phyloP scores from a whole-genome alignment of 495 filamentous ascomycete species.

The Hypoxylon perforatum region DNA sequence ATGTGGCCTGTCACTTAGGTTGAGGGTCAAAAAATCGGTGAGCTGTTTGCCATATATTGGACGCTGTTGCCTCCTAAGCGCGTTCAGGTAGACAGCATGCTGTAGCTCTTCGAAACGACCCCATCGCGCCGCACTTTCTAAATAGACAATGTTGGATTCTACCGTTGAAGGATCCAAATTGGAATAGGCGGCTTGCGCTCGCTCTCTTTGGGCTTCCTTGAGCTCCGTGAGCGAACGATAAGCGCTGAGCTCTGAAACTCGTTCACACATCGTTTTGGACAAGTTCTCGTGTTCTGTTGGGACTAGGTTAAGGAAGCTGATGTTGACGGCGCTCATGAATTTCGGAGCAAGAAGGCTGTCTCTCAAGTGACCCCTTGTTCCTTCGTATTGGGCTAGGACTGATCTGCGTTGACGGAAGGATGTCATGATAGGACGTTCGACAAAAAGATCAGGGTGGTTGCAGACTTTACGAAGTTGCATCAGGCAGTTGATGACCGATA shows the following conservation, averaged over 20 bases:
- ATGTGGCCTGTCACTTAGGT: constrained; percentile 63
- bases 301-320: constrained; percentile 84
- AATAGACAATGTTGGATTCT: constrained; percentile 73
- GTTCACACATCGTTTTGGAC: constrained; percentile 69
- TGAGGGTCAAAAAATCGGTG: constrained; percentile 75
- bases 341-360: constrained; percentile 72
- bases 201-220: constrained; percentile 69
- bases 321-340: constrained; percentile 72
- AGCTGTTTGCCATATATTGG: constrained; percentile 84
- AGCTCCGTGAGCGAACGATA: constrained; percentile 70
- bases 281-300: constrained; percentile 76
- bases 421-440: constrained; percentile 96
- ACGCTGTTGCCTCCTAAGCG: constrained; percentile 79
- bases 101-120: constrained; percentile 81
- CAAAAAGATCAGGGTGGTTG: constrained; percentile 98
- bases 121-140: constrained; percentile 77
- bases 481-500: constrained; percentile 97
- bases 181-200: constrained; percentile 70
- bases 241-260: constrained; percentile 71
- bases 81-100: constrained; percentile 82
- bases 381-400: constrained; percentile 79
- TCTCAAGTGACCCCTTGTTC: constrained; percentile 78
- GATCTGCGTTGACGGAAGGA: constrained; percentile 93
- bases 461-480: constrained; percentile 99
- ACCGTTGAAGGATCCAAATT: constrained; percentile 69